Evolutionary conservation across 2,329 filamentous ascomycete genomes (phyloP), one percentile per base, ranked within the genome.

Genomic region (Epichloe festucae): DNA sequence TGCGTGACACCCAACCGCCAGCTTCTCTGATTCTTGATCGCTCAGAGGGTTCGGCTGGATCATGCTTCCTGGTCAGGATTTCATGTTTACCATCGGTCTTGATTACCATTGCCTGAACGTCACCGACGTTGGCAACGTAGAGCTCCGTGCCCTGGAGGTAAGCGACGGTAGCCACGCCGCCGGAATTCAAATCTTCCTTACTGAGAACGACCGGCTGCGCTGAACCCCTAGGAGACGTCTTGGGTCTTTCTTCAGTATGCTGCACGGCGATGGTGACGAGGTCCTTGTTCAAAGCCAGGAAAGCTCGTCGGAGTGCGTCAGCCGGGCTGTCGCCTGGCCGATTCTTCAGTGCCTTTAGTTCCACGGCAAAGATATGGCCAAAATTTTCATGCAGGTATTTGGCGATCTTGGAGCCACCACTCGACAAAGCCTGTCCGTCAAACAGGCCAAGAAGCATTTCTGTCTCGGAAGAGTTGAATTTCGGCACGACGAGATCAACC

Each of bases 321-420:
- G 77, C 73, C 0, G 91, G 85, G 0, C 79, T 87, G 64, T 97
- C 93, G 34, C 79, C 73, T 35, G 76, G 69, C n/a, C 79, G 71
- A 8, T 71, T 73, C 60, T 84, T 85, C 40, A 95, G 65, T 53
- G 75, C 79, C 57, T 88, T 89, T 49, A 98, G 69, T 68, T 98
- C 91, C 51, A 85, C 78, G 5, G 80, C 79, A 61, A 98, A 93
- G 15, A 89, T 85, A 54, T 85, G 78, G 23, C 87, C 87, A 67
- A 98, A 96, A 63, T 96, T 91, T 69, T 98, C 93, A 63, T 98
- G 91, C 34, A 98, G 73, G 62, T 88, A 98, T 65, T 96, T 97
- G 57, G 93, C 90, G 59, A 98, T 88, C 71, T 94, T 94, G 55
- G 90, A 96, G 43, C 93, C 94, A 54, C 90, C 87, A 55, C 81